phyloP scores from a whole-genome alignment of 805 yeast genomes.

The Sungouiozyma ichnusensis region DNA sequence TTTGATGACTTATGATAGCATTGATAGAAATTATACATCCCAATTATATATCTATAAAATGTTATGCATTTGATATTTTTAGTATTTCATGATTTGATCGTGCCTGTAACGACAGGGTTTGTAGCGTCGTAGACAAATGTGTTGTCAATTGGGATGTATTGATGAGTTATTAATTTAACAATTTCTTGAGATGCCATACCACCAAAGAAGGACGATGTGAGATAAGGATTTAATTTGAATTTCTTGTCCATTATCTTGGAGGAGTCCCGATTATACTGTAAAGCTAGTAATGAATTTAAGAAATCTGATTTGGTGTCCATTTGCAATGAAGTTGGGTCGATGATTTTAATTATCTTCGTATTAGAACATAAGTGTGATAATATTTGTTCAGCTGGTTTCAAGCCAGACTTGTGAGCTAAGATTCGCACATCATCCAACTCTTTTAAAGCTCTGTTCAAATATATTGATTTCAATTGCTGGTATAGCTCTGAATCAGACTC shows the following conservation, averaged over 20 bases:
- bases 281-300: background rate
- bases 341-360: conserved; percentile 31
- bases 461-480: conserved; percentile 46
- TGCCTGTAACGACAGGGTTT: background rate
- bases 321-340: conserved; percentile 22
- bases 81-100: background rate
- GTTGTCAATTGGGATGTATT: conserved; percentile 70
- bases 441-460: conserved; percentile 39
- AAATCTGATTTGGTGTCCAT: background rate
- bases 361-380: conserved; percentile 1
- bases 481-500: conserved; percentile 61
- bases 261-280: background rate
- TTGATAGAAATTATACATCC: background rate
- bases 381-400: background rate
- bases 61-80: background rate
- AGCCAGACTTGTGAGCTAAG: conserved; percentile 4
- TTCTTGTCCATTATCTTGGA: background rate
- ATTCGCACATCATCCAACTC: conserved; percentile 39
- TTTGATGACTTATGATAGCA: conserved; percentile 46
- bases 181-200: conserved; percentile 83
- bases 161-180: conserved; percentile 63
- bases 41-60: too few species aligned
- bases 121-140: conserved; percentile 61
- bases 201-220: conserved; percentile 47
- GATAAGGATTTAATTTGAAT: background rate